Base-by-base conservation (phyloP, 768 basidiomycete species). In the Gloeopeniophorella convolvens region DNA sequence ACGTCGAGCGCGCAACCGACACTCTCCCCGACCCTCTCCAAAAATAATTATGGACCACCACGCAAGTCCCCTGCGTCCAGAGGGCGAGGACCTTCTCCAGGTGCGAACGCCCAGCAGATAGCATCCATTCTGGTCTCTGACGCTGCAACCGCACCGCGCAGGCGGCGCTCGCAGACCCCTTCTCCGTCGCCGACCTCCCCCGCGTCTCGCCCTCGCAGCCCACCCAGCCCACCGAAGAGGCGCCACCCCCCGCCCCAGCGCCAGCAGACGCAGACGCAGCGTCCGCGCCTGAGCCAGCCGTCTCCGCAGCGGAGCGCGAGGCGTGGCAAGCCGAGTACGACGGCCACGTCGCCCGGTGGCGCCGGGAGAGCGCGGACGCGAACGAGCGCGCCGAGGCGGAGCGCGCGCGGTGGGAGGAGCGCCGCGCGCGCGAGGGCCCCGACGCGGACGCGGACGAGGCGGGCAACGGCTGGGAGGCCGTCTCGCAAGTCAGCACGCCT, bases 301-400 rank as follows among this genome's bases (percentile, higher is more conserved):
- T 52, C 10, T 62, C 59, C 2, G 32, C 58, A 5, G 59, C 50
- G 43, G 54, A 61, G 13, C 62, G 77, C 30, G 79, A 79, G 20
- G 55, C 68, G 7, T 87, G 84, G 83, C 82, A 83, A 59, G 66
- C 67, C 13, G 75, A 81, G 60, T 87, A 89, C 62, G 82, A 89
- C 43, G 68, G 76, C 1, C 82, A 86, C 35, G 70, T 87, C 10
- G 71, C 74, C 43, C 67, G 72, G 48, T 92, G 89, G 89, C 82
- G 82, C 33, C 76, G 77, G 20, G 78, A 81, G 59, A 83, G 82
- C 32, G 82, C 86, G 26, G 77, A 78, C 52, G 82, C 81, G 36
- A 82, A 87, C 44, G 72, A 78, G 62, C 88, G 83, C 63, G 84
- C 87, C 8, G 88, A 89, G 69, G 74, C 72, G 54, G 79, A 82